Base-by-base conservation (phyloP, 78 protist genomes). In the Dictyostelium brefeldianum region DNA sequence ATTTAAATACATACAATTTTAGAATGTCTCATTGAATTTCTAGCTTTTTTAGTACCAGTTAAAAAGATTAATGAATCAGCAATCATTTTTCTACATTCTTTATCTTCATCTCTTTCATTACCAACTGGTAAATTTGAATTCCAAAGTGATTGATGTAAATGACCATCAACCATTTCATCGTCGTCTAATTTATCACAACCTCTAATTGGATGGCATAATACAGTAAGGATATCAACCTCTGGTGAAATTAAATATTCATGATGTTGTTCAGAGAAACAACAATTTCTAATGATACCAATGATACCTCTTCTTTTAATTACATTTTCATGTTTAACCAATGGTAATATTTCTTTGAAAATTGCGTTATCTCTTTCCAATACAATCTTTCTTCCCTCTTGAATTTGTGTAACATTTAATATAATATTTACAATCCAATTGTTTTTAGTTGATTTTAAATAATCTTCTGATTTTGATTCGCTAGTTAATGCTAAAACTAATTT, bases 381-480 rank as follows among this genome's bases (percentile, higher is more conserved):
- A 51, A 87, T 87, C 81, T 77, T 74, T 87, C 93, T 87, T 51
- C 93, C 93, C 12, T 87, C 93, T 87, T 87, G 83, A 80, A 87
- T 87, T 64, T 87, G 93, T 29, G 93, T 87, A 22, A 87, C 65
- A 65, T 87, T 87, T 25, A 87, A 27, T 48, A 87, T 67, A 18
- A 87, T 64, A 67, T 77, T 87, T 20, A 87, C 57, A 12, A 87
- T 70, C 93, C 93, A 87, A 77, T 46, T 17, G 25, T 80, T 31
- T 59, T 84, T 84, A 25, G 67, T 22, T 43, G 71, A 54, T 31
- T 12, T 56, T 4, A 84, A 18, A 31, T 46, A 73, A 47, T 84
- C 92, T 25, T 29, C 43, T 22, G 11, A 17, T 46, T 14, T 46
- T 46, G 78, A 62, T 12, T 62, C 87, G 9, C 11, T n/a, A 18